Evolutionary conservation across 345 rosid species (phyloP).

Genomic region (Isatis tinctoria): DNA sequence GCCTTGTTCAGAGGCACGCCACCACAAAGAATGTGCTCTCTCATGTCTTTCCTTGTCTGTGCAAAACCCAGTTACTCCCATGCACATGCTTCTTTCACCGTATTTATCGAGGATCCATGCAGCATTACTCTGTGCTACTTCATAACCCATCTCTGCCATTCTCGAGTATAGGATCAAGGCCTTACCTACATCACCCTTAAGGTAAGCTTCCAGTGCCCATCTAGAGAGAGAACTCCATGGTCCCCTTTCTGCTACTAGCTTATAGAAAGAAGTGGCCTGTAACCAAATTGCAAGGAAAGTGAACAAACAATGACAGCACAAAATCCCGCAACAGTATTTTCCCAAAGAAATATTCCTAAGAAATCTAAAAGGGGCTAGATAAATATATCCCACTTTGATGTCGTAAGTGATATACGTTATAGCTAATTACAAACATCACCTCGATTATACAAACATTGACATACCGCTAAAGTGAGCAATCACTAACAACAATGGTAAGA

Average conservation of each 20-base stretch:
- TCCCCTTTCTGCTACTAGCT: slow-evolving; percentile 95
- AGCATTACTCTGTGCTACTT: slow-evolving; percentile 97
- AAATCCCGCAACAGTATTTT: not conserved
- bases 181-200: slow-evolving; percentile 89
- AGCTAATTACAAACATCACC: not conserved
- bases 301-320: not conserved
- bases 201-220: slow-evolving; percentile 95
- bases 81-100: slow-evolving; percentile 88
- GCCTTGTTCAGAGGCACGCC: slow-evolving; percentile 99
- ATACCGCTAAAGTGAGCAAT: not conserved
- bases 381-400: not conserved
- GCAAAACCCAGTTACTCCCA: slow-evolving; percentile 92
- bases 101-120: slow-evolving; percentile 99
- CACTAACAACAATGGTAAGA: not conserved
- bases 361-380: not conserved
- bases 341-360: not conserved
- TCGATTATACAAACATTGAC: not conserved
- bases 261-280: slow-evolving; percentile 90
- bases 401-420: not conserved
- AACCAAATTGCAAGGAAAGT: slow-evolving; percentile 15
- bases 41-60: slow-evolving; percentile 87
- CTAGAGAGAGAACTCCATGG: slow-evolving; percentile 99
- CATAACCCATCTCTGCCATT: slow-evolving; percentile 98
- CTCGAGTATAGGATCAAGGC: slow-evolving; percentile 84
- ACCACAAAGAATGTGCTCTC: slow-evolving; percentile 93